Percentiles rank a stretch among this genome's conserved stretches.
Evolutionary conservation across 2,329 filamentous ascomycete genomes (phyloP).

Genomic region (Aspergillus fumigatiaffinis): DNA sequence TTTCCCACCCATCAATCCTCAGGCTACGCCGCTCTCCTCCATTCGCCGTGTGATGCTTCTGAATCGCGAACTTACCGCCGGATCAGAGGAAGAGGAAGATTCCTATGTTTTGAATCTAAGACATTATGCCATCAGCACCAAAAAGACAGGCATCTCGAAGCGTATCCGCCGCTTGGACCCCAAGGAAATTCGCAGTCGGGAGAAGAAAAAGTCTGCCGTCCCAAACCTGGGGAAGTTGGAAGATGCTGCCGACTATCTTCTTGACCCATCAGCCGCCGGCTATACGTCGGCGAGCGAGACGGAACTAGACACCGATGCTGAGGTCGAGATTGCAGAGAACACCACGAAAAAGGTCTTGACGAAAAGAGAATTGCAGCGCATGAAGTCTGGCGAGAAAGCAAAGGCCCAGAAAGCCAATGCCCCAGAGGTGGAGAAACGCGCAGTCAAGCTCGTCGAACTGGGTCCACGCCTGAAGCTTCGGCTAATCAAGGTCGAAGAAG

Average conservation of each 20-base stretch:
- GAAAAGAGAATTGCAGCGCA: conserved; percentile 48
- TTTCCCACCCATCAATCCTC: conserved; percentile 92
- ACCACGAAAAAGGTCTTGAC: conserved; percentile 52
- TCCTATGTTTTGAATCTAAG: conserved; percentile 81
- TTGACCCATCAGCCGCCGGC: conserved; percentile 72
- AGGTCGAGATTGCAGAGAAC: conserved; percentile 74
- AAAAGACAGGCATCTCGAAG: conserved; percentile 77
- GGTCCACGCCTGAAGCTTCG: conserved; percentile 85
- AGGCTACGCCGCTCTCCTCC: conserved; percentile 82
- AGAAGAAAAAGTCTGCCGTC: conserved; percentile 63
- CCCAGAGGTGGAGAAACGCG: conserved; percentile 69
- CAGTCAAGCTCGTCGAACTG: conserved; percentile 86
- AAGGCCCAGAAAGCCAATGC: conserved; percentile 44
- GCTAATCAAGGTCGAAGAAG: conserved; percentile 94
- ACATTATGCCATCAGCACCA: conserved; percentile 94
- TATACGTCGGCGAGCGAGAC: conserved; percentile 93
- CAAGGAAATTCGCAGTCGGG: conserved; percentile 71
- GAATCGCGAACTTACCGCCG: conserved; percentile 64
- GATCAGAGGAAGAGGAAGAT: conserved; percentile 48
- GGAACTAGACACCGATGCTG: conserved; percentile 88
- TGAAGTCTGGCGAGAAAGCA: conserved; percentile 41
- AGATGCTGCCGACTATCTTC: conserved; percentile 92
- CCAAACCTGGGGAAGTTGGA: conserved; percentile 88
- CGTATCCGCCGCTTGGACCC: conserved; percentile 78
- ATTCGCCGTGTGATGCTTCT: conserved; percentile 87